Evolutionary conservation across 2,329 filamentous ascomycete genomes (phyloP), one percentile per base, ranked within the genome.

Genomic region (Stemphylium lycopersici): DNA sequence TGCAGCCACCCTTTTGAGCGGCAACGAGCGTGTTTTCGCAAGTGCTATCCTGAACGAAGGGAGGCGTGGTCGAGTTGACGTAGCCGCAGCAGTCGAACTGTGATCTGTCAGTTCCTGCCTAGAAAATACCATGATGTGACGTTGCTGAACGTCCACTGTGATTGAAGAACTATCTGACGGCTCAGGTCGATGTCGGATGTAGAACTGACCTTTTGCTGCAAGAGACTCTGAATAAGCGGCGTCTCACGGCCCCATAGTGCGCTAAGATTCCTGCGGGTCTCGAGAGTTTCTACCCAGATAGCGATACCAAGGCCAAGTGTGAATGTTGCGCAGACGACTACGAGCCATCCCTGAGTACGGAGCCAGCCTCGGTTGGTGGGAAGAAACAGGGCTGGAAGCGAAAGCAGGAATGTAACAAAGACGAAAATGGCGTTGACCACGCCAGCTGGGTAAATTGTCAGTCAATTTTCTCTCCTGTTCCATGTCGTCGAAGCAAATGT

Each of bases 51-150:
- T 84, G 85, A 59, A 91, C 80, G 71, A 93, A 93, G 46, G 87
- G 85, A 10, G 89, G 88, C 11, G 84, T 82, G 4, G 87, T 88
- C 73, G 83, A 85, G 77, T 92, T 91, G 64, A 84, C 77, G 77
- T 90, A 95, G 58, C 90, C 90, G 66, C 90, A 95, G 84, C 90
- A 95, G 65, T 85, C 73, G 72, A 93, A 93, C 86, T 91, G 63
- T 43, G 18, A 5, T 29, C 66, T 59, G 63, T 67, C 52, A 63
- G 58, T 48, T 61, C 55, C 46, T 55, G 52, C 38, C 37, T 61
- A 39, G 39, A 56, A 58, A 53, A 40, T 37, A 13, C 15, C 43
- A 20, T 33, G 33, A 16, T 34, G 33, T 2, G 3, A 8, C 26
- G 26, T 6, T 29, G 26, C 26, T 29, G 26, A 29, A 29, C 11